phyloP scores from a whole-genome alignment of 805 yeast genomes.

The Debaryomyces castellii region DNA sequence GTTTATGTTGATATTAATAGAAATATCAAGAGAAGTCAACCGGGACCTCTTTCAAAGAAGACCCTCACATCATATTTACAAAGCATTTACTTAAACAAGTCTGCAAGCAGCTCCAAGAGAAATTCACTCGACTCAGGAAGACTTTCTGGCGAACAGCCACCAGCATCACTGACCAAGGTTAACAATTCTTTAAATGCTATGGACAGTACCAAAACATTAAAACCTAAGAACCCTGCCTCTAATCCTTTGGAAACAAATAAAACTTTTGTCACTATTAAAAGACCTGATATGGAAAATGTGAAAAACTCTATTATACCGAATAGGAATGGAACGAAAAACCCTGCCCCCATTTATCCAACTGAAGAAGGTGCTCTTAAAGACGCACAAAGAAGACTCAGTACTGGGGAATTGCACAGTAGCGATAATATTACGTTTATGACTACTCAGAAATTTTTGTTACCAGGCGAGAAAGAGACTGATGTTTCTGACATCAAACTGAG shows the following conservation, averaged over 20 bases:
- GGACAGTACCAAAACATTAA: conserved; percentile 30
- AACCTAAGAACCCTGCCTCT: conserved; percentile 65
- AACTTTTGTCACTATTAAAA: conserved; percentile 66
- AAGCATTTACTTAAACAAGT: conserved; percentile 42
- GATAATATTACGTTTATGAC: conserved; percentile 4
- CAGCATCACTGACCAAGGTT: conserved; percentile 1
- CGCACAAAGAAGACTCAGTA: conserved; percentile 12
- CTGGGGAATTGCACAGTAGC: conserved; percentile 5
- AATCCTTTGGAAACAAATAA: conserved; percentile 69
- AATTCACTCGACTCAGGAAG: conserved; percentile 35
- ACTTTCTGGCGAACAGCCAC: conserved; percentile 1
- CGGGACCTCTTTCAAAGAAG: conserved; percentile 72
- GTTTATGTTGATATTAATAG: conserved; percentile 89
- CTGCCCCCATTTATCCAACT: conserved; percentile 36
- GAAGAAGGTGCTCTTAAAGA: conserved; percentile 44
- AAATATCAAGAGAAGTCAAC: conserved; percentile 73
- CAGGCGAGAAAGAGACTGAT: conserved; percentile 25
- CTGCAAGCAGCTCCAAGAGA: conserved; percentile 36
- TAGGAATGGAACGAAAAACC: conserved; percentile 13
- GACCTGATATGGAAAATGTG: conserved; percentile 38
- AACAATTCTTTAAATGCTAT: conserved; percentile 5
- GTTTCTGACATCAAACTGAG: conserved; percentile 16
- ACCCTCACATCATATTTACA: conserved; percentile 70
- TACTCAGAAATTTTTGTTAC: conserved; percentile 19
- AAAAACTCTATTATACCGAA: conserved; percentile 19